phyloP scores from a whole-genome alignment of 495 filamentous ascomycete genomes.

The Hypoxylon subgilvum region DNA sequence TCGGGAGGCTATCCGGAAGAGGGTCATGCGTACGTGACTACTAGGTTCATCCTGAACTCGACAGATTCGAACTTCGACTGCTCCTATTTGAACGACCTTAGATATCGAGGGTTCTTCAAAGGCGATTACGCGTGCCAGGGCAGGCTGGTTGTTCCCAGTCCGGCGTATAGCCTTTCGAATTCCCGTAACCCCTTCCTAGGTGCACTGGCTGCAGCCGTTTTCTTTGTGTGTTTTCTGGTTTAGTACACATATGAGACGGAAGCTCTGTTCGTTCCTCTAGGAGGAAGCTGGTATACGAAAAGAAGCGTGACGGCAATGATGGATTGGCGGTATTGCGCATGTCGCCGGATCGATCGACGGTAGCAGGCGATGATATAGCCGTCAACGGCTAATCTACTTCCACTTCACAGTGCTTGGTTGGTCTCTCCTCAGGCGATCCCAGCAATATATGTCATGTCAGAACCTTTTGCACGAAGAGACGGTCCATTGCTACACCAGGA shows the following conservation, averaged over 20 bases:
- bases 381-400: conserved; percentile 14
- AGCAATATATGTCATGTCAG: not conserved
- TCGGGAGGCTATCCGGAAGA: not conserved
- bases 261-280: not conserved
- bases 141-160: not conserved
- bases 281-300: no score
- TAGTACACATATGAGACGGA: not conserved
- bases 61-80: conserved; percentile 21
- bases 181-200: not conserved
- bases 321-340: no score
- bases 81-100: conserved; percentile 7
- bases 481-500: not conserved
- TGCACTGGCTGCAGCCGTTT: not conserved
- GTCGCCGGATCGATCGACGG: not conserved
- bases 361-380: conserved; percentile 16
- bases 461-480: not conserved
- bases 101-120: conserved; percentile 11
- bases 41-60: conserved; percentile 12
- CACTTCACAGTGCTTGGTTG: not conserved
- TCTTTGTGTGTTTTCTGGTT: not conserved
- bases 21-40: conserved; percentile 13
- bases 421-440: not conserved
- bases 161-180: not conserved
- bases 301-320: no score
- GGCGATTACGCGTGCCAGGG: conserved; percentile 24